These are phyloP conservation scores for Neonothopanus nambi DNA, from an alignment of 1,284 basidiomycete species.

Conservation along the genomic window DNA sequence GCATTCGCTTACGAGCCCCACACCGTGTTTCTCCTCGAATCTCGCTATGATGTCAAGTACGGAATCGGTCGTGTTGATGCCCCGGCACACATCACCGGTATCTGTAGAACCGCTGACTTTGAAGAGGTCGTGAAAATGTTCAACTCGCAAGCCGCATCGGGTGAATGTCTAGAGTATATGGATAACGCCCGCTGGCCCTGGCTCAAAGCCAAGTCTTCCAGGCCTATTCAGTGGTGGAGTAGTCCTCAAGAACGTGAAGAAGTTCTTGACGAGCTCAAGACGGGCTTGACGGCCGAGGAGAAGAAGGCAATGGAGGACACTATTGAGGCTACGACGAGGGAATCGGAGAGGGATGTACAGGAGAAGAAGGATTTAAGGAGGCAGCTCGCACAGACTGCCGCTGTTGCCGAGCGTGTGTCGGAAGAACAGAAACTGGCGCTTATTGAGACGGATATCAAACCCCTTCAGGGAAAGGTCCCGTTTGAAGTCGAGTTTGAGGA, in stretches of 20 bases:
- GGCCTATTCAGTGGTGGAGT: slow-evolving; percentile 6
- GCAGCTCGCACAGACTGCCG: slow-evolving; percentile 27
- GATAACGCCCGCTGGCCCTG: slow-evolving; percentile 40
- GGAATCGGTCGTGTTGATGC: slow-evolving; percentile 34
- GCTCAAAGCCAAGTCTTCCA: neutral
- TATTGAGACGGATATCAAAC: slow-evolving; percentile 27
- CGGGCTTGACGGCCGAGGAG: neutral
- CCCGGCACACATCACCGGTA: slow-evolving; percentile 35
- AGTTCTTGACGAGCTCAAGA: slow-evolving; percentile 2
- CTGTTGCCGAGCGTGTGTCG: slow-evolving; percentile 31
- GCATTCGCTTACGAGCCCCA: slow-evolving; percentile 38
- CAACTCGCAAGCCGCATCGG: slow-evolving; percentile 28
- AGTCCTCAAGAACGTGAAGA: slow-evolving; percentile 1
- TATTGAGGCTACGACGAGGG: slow-evolving; percentile 4
- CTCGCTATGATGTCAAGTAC: slow-evolving; percentile 33
- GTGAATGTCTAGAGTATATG: slow-evolving; percentile 28
- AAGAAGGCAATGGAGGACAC: neutral
- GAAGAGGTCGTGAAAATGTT: slow-evolving; percentile 29
- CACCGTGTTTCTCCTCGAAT: slow-evolving; percentile 42
- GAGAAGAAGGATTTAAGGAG: slow-evolving; percentile 9
- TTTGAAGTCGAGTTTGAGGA: slow-evolving; percentile 33
- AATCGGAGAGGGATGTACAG: slow-evolving; percentile 20
- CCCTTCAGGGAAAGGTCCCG: slow-evolving; percentile 31
- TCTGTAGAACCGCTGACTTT: slow-evolving; percentile 36
- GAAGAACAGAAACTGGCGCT: slow-evolving; percentile 28